These are phyloP conservation scores for Lactifluus rugatus DNA, from an alignment of 768 basidiomycete species.

Conservation along the genomic window DNA sequence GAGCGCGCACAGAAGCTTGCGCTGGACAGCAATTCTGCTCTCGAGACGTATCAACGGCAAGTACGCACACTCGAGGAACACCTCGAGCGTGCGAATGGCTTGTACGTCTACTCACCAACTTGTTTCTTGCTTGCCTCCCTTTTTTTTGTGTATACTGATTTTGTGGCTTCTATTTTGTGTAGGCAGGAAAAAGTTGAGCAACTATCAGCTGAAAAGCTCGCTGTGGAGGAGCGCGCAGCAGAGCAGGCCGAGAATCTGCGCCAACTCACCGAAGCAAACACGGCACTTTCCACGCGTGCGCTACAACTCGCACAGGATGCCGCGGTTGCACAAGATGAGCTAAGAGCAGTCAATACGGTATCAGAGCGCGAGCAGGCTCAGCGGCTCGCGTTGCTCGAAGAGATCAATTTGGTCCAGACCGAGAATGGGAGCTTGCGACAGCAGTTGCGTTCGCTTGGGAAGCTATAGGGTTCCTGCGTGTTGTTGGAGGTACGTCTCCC, in stretches of 20 bases:
- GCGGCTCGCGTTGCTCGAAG: conserved; percentile 76
- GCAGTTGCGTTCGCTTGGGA: conserved; percentile 51
- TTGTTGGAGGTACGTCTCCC: too few species aligned
- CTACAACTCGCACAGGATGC: conserved; percentile 65
- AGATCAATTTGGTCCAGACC: conserved; percentile 73
- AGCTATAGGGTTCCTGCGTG: conserved; percentile 29
- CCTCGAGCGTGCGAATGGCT: conserved; percentile 41
- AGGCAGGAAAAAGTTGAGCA: conserved; percentile 68
- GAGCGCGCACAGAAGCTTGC: conserved; percentile 87
- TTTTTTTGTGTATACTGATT: neutral
- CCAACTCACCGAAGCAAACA: conserved; percentile 73
- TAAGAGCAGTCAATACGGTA: conserved; percentile 42
- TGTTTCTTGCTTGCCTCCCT: conserved; percentile 44
- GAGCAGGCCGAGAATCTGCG: conserved; percentile 66
- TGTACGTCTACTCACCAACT: conserved; percentile 38
- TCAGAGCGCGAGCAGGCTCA: conserved; percentile 68
- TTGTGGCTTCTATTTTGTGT: neutral
- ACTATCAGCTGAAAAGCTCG: conserved; percentile 49
- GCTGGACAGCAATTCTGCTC: conserved; percentile 63
- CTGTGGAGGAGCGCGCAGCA: conserved; percentile 56
- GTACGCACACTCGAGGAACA: conserved; percentile 72
- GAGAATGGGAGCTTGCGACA: conserved; percentile 64
- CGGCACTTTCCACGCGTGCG: conserved; percentile 60
- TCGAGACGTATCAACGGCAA: conserved; percentile 90
- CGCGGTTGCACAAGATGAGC: conserved; percentile 54